Evolutionary conservation across 2,329 filamentous ascomycete genomes (phyloP), one percentile per base, ranked within the genome.

Genomic region (Periconia sp.): DNA sequence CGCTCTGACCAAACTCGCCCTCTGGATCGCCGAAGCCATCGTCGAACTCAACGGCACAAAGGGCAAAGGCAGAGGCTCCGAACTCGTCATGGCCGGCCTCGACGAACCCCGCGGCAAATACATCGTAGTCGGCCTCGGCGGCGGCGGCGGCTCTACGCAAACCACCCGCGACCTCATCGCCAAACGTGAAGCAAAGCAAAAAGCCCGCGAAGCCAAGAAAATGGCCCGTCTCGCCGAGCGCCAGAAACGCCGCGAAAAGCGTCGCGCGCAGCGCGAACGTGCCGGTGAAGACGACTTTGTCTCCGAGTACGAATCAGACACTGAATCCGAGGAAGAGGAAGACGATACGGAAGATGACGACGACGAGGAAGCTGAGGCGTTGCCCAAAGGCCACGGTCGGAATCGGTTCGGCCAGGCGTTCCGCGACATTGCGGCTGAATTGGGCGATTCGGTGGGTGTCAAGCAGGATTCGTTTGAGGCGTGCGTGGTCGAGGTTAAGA

Each of bases 381-480:
- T 89, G 81, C 64, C 89, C 44, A 70, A 72, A 85, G 83, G 84
- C 56, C 87, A 90, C 50, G 89, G 92, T 1, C 77, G 90, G 49
- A 99, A 97, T 75, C 85, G 89, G 47, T 99, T 99, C 68, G 94
- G 94, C 8, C 92, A 88, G 65, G 93, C 94, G 2, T 99, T 99
- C 73, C 92, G 97, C 71, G 92, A 96, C 68, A 94, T 97, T 0
- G 90, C 96, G 2, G 85, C 88, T 48, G 91, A 97, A 79, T 97
- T 93, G 15, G 94, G 88, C 54, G 91, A 93, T 0, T 79, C 92
- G 15, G 92, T 97, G 18, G 79, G 92, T 14, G 92, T 97, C 18
- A 81, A 92, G 55, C 95, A 97, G 69, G 94, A 99, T 75, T 95
- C 90, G 73, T 99, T 99, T 68, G 94, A 99, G 75, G 91, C 96